phyloP scores from a whole-genome alignment of 345 rosid species.

The Citrus trifoliata region DNA sequence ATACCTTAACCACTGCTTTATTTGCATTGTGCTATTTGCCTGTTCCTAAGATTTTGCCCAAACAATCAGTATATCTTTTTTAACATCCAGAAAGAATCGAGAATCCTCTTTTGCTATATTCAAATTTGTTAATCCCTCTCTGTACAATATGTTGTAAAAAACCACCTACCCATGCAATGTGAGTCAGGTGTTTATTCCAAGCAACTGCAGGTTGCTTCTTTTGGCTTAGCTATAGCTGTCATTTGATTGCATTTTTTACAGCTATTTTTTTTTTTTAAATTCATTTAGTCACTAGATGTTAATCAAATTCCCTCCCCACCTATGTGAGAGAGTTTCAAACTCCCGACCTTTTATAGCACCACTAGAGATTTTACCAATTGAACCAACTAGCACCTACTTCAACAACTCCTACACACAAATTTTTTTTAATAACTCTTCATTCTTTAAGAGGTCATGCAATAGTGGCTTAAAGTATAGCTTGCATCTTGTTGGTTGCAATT shows the following conservation, averaged over 20 bases:
- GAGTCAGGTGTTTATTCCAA: background rate
- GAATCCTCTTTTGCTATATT: background rate
- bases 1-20: background rate
- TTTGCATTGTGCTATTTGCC: background rate
- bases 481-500: background rate
- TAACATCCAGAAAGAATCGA: background rate
- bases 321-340: background rate
- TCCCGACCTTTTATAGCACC: background rate
- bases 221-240: background rate
- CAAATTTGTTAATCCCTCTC: background rate
- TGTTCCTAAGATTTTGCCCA: background rate
- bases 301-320: background rate
- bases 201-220: background rate
- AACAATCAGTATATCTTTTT: background rate
- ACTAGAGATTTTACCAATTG: background rate
- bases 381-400: background rate
- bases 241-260: background rate
- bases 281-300: background rate
- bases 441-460: background rate
- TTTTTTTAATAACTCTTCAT: background rate
- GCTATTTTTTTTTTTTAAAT: too few relatives aligned
- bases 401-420: background rate
- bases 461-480: background rate
- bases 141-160: background rate
- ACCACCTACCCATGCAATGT: background rate